phyloP scores from a whole-genome alignment of 495 filamentous ascomycete species.

The Paragyromitra xinjiangensis region DNA sequence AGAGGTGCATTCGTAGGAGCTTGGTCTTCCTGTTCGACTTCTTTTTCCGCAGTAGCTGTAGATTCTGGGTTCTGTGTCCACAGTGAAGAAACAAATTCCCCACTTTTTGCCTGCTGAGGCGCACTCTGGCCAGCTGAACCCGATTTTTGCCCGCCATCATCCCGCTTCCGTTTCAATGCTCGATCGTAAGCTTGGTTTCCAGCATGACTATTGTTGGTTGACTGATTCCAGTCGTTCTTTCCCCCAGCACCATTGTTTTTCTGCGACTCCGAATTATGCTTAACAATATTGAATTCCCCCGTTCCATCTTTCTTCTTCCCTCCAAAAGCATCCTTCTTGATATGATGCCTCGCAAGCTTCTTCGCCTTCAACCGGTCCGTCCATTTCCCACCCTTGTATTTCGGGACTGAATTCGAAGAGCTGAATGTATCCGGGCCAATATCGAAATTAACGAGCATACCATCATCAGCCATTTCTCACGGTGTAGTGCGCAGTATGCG shows the following conservation, averaged over 20 bases:
- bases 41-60: constrained; percentile 58
- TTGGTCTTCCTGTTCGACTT: constrained; percentile 64
- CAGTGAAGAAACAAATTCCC: constrained; percentile 82
- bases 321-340: constrained; percentile 58
- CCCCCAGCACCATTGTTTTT: constrained; percentile 29
- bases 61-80: constrained; percentile 86
- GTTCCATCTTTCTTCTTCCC: constrained; percentile 41
- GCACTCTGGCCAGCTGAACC: background rate
- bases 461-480: constrained; percentile 84
- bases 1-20: constrained; percentile 95
- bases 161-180: constrained; percentile 47
- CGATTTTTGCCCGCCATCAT: constrained; percentile 18
- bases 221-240: constrained; percentile 31
- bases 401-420: constrained; percentile 66
- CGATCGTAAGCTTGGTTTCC: constrained; percentile 31
- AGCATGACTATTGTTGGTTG: constrained; percentile 20
- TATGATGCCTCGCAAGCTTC: constrained; percentile 69
- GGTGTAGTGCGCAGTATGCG: background rate
- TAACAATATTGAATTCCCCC: constrained; percentile 43
- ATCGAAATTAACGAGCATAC: constrained; percentile 91
- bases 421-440: constrained; percentile 67
- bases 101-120: constrained; percentile 52
- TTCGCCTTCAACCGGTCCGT: constrained; percentile 84
- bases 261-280: constrained; percentile 14
- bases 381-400: constrained; percentile 90